These are phyloP conservation scores for Chytridium lagenaria DNA, from an alignment of 371 early-diverging fungal species.

Conservation along the genomic window DNA sequence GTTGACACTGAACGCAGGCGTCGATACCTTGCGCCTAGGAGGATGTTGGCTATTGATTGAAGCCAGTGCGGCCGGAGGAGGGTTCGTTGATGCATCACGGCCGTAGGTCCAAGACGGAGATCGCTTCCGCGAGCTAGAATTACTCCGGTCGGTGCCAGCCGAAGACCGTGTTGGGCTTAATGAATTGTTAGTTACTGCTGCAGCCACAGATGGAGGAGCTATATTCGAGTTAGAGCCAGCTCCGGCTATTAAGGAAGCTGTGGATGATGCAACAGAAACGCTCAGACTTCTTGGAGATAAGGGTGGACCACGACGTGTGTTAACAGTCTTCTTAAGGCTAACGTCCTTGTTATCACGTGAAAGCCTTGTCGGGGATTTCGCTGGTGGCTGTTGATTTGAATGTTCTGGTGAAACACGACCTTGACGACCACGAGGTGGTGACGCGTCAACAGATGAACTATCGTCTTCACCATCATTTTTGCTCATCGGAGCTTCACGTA, in stretches of 20 bases:
- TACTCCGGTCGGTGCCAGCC: background rate
- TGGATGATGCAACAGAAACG: slow-evolving; percentile 4
- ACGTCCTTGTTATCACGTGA: slow-evolving; percentile 4
- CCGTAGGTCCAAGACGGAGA: slow-evolving; percentile 34
- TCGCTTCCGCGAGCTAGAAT: background rate
- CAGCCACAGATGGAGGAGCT: background rate
- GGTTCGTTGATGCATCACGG: slow-evolving; percentile 13
- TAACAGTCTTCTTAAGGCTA: background rate
- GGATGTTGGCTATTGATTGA: background rate
- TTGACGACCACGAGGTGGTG: slow-evolving; percentile 19
- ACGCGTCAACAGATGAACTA: background rate
- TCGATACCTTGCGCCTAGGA: background rate
- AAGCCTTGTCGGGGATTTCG: background rate
- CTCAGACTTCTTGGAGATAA: slow-evolving; percentile 18
- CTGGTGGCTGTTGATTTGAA: background rate
- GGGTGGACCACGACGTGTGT: slow-evolving; percentile 10
- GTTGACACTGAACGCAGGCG: background rate
- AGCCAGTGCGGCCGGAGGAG: background rate
- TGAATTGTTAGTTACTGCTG: background rate
- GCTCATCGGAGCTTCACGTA: background rate
- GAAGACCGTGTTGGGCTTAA: background rate
- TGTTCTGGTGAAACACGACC: background rate
- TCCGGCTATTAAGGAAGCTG: background rate
- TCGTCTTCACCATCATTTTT: background rate
- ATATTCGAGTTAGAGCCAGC: slow-evolving; percentile 4